A percentile compares a stretch with the other conserved stretches of the same genome.
Conservation (phyloP, 805 yeast genomes). For the Candida pseudoglaebosa region DNA sequence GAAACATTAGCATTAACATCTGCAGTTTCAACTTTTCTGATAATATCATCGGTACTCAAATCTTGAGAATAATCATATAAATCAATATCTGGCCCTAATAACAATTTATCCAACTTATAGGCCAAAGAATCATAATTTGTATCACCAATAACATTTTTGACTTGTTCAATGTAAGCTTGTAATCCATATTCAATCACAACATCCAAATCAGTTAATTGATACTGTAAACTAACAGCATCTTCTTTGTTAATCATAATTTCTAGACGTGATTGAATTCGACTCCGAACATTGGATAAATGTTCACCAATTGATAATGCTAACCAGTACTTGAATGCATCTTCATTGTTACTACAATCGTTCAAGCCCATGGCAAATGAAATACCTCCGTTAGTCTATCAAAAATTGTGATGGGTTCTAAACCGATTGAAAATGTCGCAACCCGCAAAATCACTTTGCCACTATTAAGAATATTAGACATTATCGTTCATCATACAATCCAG, state of each 20-base stretch:
- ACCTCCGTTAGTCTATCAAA: too few species aligned
- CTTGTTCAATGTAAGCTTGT: constrained; percentile 1
- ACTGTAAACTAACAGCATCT: not conserved
- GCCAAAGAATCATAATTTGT: constrained; percentile 8
- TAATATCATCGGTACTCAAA: constrained; percentile 14
- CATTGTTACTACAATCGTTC: not conserved
- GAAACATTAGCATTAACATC: constrained; percentile 1
- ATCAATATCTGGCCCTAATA: constrained; percentile 18
- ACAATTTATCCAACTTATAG: constrained; percentile 12
- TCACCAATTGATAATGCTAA: constrained; percentile 1
- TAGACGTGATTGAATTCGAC: not conserved
- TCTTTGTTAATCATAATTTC: not conserved
- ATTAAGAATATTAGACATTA: too few species aligned
- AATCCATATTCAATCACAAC: constrained; percentile 1
- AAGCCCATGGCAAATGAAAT: not conserved
- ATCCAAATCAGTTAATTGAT: constrained; percentile 2
- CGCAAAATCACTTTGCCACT: too few species aligned
- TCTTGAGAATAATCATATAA: constrained; percentile 9
- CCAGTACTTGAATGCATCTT: constrained; percentile 1
- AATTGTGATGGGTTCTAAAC: not conserved
- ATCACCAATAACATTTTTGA: constrained; percentile 1
- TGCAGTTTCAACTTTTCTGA: constrained; percentile 13
- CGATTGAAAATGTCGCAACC: too few species aligned
- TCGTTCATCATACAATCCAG: too few species aligned
- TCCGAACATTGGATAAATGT: not conserved